Conservation (phyloP, 2,329 filamentous ascomycete species). For the Arachnomyces sp. region DNA sequence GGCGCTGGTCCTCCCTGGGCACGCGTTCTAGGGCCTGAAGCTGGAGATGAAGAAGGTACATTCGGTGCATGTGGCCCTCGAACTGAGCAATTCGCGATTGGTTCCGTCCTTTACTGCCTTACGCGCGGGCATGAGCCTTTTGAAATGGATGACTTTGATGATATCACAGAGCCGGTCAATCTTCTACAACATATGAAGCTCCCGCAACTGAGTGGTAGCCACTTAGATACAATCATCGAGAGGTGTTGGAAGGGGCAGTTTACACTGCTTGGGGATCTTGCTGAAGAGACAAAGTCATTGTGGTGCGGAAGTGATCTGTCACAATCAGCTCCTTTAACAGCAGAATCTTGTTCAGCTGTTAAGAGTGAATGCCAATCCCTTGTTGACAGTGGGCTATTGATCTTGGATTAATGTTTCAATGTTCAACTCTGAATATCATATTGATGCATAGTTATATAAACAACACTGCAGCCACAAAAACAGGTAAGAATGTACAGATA, state of each 20-base stretch:
- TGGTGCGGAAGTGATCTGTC: neutral
- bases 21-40: constrained; percentile 6
- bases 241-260: constrained; percentile 6
- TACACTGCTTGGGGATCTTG: neutral
- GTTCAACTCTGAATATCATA: no score
- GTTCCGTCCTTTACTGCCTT: constrained; percentile 7
- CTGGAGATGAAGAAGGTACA: constrained; percentile 6
- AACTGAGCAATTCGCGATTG: constrained; percentile 11
- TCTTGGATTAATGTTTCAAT: neutral
- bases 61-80: constrained; percentile 6
- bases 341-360: constrained; percentile 1
- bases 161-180: constrained; percentile 1
- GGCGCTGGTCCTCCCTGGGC: constrained; percentile 6
- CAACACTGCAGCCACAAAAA: no score
- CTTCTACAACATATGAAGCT: constrained; percentile 5
- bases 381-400: constrained; percentile 3
- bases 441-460: no score
- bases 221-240: constrained; percentile 5
- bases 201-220: neutral
- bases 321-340: neutral
- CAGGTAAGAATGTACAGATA: no score
- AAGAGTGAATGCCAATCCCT: constrained; percentile 1
- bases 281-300: constrained; percentile 11
- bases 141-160: constrained; percentile 4
- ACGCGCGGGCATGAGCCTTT: constrained; percentile 5